Evolutionary conservation across 768 basidiomycete species (phyloP), one percentile per base, ranked within the genome.

Genomic region (Pleurotus citrinopileatus): DNA sequence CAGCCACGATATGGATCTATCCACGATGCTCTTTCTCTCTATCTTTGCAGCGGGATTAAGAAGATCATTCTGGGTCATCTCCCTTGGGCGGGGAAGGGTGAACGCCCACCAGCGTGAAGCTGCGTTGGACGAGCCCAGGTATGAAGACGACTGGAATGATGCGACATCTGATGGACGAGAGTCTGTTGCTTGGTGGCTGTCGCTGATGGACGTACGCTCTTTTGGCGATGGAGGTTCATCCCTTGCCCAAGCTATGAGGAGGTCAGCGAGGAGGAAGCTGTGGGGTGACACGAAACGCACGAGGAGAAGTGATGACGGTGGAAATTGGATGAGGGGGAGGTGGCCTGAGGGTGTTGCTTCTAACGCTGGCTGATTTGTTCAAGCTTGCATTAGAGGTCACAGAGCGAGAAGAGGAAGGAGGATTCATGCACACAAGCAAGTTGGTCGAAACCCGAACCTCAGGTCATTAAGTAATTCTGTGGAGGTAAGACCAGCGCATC

Each of bases 211-310:
- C 47, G 62, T 59, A 26, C 73, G 75, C 44, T 82, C 77, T 38
- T 71, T 79, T 1, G 89, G 87, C 0, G 89, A 90, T 3, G 88
- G 87, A 3, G 89, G 89, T 63, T 93, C 91, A 64, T 92, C 86
- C 60, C 80, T 76, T 3, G 90, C 91, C 90, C 90, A 93, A 45
- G 91, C 90, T 93, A 40, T 3, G 2, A 7, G 28, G 37, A 47
- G 34, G 29, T 37, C 53, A 38, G 52, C 22, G 34, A 27, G 38
- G 55, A 42, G 25, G 45, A 26, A 29, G 29, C 26, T 42, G 32
- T 23, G 13, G 48, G 38, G 40, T 32, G 23, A 26, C 45, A 52
- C 19, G 45, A 42, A 10, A 77, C 82, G 62, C 67, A 91, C 89
- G 88, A 56, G 89, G 89, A 27, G 78, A 73, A 51, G 87, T 89